These are phyloP conservation scores for Vigna radiata DNA, from an alignment of 306 rosid species.

Conservation along the genomic window DNA sequence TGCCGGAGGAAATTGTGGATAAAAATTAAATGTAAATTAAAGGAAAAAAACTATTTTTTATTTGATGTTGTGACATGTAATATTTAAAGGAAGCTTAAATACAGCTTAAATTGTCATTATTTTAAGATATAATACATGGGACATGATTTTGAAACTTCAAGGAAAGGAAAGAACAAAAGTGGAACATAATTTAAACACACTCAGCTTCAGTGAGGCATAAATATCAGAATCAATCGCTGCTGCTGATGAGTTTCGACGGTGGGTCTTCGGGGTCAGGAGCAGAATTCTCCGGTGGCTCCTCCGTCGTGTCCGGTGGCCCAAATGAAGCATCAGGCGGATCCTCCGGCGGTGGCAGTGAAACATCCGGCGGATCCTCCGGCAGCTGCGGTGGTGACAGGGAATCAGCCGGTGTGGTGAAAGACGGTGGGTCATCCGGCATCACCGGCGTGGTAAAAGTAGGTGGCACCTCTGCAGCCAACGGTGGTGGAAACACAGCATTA, in stretches of 20 bases:
- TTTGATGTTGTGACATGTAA: no score
- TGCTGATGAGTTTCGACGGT: constrained; percentile 44
- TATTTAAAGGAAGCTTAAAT: no score
- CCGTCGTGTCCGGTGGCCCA: no score
- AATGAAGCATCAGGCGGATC: no score
- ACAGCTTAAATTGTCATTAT: no score
- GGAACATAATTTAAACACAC: no score
- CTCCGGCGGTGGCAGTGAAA: no score
- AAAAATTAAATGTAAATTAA: no score
- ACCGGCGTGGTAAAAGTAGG: background rate
- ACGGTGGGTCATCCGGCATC: background rate
- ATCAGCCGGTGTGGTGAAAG: background rate
- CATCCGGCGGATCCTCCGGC: no score
- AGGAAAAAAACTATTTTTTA: no score
- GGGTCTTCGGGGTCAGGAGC: constrained; percentile 34
- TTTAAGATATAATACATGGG: background rate
- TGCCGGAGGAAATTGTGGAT: background rate
- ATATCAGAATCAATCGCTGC: background rate
- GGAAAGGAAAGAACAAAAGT: background rate
- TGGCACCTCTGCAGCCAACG: constrained; percentile 34
- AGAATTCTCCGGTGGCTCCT: background rate
- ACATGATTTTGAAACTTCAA: no score
- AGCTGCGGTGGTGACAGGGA: background rate
- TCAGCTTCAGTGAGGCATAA: background rate
- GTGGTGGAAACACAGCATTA: constrained; percentile 25